These are phyloP conservation scores for Emergomyces africanus DNA, from an alignment of 2,329 filamentous ascomycete species.

Conservation along the genomic window DNA sequence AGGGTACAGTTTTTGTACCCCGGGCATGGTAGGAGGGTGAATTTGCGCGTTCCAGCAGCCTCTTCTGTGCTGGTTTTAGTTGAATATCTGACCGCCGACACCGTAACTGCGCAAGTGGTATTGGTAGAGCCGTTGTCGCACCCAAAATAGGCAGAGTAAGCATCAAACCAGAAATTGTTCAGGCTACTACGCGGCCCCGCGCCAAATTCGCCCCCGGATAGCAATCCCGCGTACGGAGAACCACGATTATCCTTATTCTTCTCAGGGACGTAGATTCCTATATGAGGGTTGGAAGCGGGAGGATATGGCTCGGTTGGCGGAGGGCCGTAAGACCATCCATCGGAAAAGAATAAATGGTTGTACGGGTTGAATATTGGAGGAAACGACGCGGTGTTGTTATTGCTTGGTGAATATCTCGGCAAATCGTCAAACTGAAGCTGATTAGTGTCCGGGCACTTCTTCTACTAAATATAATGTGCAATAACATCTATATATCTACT, in stretches of 20 bases:
- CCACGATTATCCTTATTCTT: slow-evolving; percentile 15
- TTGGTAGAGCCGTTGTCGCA: slow-evolving; percentile 32
- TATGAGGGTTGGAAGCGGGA: slow-evolving; percentile 33
- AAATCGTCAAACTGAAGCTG: slow-evolving; percentile 17
- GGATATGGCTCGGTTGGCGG: slow-evolving; percentile 32
- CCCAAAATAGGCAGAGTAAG: slow-evolving; percentile 34
- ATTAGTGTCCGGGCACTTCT: background rate
- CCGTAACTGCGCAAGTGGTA: slow-evolving; percentile 28
- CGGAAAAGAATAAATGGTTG: slow-evolving; percentile 39
- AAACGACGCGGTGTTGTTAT: slow-evolving; percentile 17
- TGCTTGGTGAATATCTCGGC: slow-evolving; percentile 11
- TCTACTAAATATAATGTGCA: background rate
- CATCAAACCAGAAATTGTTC: slow-evolving; percentile 40
- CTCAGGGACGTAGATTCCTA: slow-evolving; percentile 34
- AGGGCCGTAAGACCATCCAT: slow-evolving; percentile 38
- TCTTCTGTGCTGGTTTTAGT: slow-evolving; percentile 21
- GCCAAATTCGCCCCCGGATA: slow-evolving; percentile 35
- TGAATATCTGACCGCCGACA: slow-evolving; percentile 35
- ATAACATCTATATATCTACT: background rate
- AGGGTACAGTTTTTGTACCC: slow-evolving; percentile 31
- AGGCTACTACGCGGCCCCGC: slow-evolving; percentile 32
- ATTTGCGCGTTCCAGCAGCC: slow-evolving; percentile 24
- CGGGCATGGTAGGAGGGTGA: slow-evolving; percentile 31
- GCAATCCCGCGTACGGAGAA: slow-evolving; percentile 16
- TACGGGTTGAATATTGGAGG: slow-evolving; percentile 37